Base-by-base conservation (phyloP, 192 early-diverging fungal species). In the Entomortierella beljakovae region DNA sequence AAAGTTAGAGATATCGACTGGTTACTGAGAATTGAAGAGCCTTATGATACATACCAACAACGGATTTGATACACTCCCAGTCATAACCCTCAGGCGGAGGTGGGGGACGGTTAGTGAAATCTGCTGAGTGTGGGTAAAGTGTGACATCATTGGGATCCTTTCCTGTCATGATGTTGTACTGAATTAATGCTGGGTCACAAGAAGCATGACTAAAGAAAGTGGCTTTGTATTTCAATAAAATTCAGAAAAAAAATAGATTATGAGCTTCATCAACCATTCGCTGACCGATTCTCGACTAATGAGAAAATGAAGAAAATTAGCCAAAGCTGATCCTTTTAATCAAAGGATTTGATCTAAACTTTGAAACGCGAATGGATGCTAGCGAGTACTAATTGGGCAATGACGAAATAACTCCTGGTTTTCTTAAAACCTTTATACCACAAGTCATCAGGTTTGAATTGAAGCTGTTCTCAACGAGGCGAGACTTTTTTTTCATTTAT, bases 61-160 rank as follows among this genome's bases (percentile, higher is more conserved):
- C 75, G 1, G 38, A 2, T 22, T 48, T 69, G 62, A 79, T 79
- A 13, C 70, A 56, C 2, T 64, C 32, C 75, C 75, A 79, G 35
- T 67, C 61, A 42, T 79, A 79, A 22, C 75, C 75, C 1, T 22
- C 61, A n/a, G 46, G 5, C 7, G 75, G 75, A 33, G 75, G 75
- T 37, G 75, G 75, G 25, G 61, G 55, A 3, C 75, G 38, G 0
- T 62, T 62, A 0, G 58, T 43, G 53, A 70, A 79, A 67, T 79
- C 61, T 10, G 46, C 31, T 0, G 62, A 48, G 34, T 70, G 75
- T 18, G 67, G 75, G 56, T 77, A 77, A 8, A 56, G 46, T 0
- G 32, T 26, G n/a, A 1, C 23, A 22, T n/a, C 6, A 10, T 4
- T 23, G 20, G 9, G 6, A 11, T 49, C 33, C 16, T 29, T 54